phyloP scores from a whole-genome alignment of 495 filamentous ascomycete species.

The Penicillium odoratum region DNA sequence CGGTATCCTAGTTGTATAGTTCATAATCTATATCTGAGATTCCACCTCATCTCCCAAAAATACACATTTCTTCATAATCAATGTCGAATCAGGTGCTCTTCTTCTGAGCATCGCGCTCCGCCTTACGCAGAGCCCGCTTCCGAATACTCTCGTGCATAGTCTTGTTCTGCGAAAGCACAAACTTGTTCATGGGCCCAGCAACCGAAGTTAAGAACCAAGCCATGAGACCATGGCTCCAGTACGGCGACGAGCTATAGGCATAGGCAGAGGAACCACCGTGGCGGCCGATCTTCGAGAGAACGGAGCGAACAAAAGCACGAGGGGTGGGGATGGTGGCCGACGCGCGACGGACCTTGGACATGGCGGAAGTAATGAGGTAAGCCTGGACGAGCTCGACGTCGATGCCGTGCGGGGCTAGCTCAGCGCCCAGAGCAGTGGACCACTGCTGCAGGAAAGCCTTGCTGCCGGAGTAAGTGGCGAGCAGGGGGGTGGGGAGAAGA shows the following conservation, averaged over 20 bases:
- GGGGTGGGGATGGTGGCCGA: slow-evolving; percentile 77
- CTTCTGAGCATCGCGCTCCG: slow-evolving; percentile 67
- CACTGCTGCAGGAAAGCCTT: slow-evolving; percentile 99
- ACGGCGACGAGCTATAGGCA: slow-evolving; percentile 83
- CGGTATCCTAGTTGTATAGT: background rate
- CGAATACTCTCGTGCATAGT: slow-evolving; percentile 85
- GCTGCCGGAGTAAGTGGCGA: slow-evolving; percentile 95
- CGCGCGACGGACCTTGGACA: slow-evolving; percentile 88
- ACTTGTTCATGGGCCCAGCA: slow-evolving; percentile 61
- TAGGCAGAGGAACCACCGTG: slow-evolving; percentile 72
- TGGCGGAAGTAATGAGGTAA: slow-evolving; percentile 90
- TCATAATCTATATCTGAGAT: slow-evolving; percentile 7
- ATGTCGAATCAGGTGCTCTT: slow-evolving; percentile 37
- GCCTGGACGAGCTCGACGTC: slow-evolving; percentile 83
- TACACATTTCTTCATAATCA: slow-evolving; percentile 4
- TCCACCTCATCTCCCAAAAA: background rate
- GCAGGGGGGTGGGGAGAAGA: slow-evolving; percentile 82
- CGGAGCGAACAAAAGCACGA: slow-evolving; percentile 74
- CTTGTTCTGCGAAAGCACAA: slow-evolving; percentile 67
- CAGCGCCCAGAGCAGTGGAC: slow-evolving; percentile 81
- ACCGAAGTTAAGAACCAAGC: slow-evolving; percentile 79
- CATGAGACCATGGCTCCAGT: slow-evolving; percentile 87
- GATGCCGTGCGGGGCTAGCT: slow-evolving; percentile 76
- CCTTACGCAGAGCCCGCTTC: slow-evolving; percentile 85
- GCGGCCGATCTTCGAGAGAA: slow-evolving; percentile 78